These are phyloP conservation scores for Colletotrichum cuscutae DNA, from an alignment of 2,329 filamentous ascomycete species.

Conservation along the genomic window DNA sequence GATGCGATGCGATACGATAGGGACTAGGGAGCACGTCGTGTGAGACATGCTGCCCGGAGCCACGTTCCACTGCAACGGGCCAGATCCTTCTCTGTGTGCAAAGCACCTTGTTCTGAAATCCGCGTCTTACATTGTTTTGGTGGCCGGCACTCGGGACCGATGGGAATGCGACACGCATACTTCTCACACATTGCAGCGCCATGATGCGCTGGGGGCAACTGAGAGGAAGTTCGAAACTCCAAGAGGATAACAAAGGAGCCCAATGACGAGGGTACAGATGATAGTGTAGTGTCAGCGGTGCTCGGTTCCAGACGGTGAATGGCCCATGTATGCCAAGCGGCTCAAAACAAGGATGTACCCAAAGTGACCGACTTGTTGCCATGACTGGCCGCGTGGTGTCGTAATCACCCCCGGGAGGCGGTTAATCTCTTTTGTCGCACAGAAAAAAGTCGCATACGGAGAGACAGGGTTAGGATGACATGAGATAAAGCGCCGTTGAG, in stretches of 20 bases:
- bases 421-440: slow-evolving; percentile 17
- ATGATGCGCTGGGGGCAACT: neutral
- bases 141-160: neutral
- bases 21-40: neutral
- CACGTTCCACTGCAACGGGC: slow-evolving; percentile 20
- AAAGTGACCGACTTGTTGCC: slow-evolving; percentile 15
- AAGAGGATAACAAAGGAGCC: neutral
- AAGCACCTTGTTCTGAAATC: neutral
- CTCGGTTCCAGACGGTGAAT: slow-evolving; percentile 22
- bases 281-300: neutral
- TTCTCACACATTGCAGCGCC: neutral
- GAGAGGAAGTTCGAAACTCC: neutral
- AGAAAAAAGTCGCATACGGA: slow-evolving; percentile 17
- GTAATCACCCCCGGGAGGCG: slow-evolving; percentile 24
- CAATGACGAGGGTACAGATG: neutral
- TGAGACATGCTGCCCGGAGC: slow-evolving; percentile 18
- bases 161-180: neutral
- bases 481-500: neutral
- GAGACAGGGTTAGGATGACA: neutral
- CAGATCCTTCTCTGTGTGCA: neutral
- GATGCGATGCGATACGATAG: neutral
- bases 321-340: slow-evolving; percentile 33
- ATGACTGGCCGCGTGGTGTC: slow-evolving; percentile 27
- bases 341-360: slow-evolving; percentile 31
- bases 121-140: neutral